Percentiles rank a stretch among this genome's conserved stretches.
These are phyloP conservation scores for Aspergillus unguis DNA, from an alignment of 2,329 filamentous ascomycete genomes.

Conservation along the genomic window DNA sequence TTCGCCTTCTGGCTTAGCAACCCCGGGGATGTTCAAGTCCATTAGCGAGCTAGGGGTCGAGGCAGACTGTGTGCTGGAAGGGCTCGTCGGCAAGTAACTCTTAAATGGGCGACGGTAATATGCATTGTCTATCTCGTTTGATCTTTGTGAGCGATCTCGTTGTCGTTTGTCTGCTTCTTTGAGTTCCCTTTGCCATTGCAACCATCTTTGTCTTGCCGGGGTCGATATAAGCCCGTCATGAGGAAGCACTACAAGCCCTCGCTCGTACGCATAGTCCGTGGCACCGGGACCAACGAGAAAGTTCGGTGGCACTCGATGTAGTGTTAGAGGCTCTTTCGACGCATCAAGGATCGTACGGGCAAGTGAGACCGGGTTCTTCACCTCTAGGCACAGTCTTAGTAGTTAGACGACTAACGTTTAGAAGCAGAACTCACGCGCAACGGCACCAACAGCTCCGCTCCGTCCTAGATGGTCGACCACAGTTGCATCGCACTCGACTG, in stretches of 20 bases:
- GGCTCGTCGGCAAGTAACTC: conserved; percentile 19
- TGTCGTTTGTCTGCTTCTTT: conserved; percentile 55
- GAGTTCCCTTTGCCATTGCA: conserved; percentile 72
- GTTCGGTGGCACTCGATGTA: conserved; percentile 88
- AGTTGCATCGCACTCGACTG: conserved; percentile 91
- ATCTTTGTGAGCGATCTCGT: conserved; percentile 25
- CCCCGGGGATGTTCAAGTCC: neutral
- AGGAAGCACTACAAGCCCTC: conserved; percentile 69
- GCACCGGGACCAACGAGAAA: conserved; percentile 84
- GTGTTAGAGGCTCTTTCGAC: conserved; percentile 71
- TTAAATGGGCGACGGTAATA: conserved; percentile 24
- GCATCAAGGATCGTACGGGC: conserved; percentile 79
- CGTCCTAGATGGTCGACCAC: conserved; percentile 87
- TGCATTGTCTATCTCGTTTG: conserved; percentile 18
- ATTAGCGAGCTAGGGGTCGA: conserved; percentile 1
- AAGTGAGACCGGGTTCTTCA: conserved; percentile 87
- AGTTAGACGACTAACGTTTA: neutral
- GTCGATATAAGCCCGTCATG: conserved; percentile 77
- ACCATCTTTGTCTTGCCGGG: conserved; percentile 72
- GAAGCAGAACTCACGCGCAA: conserved; percentile 64
- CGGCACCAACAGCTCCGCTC: conserved; percentile 89
- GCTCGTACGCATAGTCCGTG: conserved; percentile 75
- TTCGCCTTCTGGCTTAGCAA: neutral
- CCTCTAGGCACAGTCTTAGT: conserved; percentile 30
- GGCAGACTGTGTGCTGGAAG: conserved; percentile 12